Base-by-base conservation (phyloP, 108 stramenopile genomes). In the Skeletonema grethae region DNA sequence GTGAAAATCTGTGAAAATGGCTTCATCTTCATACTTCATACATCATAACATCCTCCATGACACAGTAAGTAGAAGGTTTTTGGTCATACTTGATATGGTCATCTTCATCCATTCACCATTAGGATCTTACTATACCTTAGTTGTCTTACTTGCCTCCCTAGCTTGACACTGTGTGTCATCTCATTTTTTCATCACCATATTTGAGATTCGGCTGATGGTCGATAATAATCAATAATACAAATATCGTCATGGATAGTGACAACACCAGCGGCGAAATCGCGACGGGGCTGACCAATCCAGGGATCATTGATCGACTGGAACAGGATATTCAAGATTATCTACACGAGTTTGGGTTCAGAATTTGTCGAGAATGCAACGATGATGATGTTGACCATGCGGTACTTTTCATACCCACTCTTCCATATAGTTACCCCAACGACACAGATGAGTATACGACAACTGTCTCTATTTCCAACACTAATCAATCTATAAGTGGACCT, bases 221-320 rank as follows among this genome's bases (percentile, higher is more conserved):
- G 12, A 10, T 39, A 39, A 8, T 11, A 39, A 12, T 34, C 0
- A 34, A 34, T 5, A 9, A 38, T 11, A 38, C 11, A 11, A 38
- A 38, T n/a, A 43, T 43, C 41, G 15, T 4, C 41, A n/a, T 43
- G 41, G 15, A 2, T 2, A 43, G n/a, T 15, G 10, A 15, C 41
- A 43, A 43, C 15, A 2, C 13, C 2, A 43, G 3, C 41, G 15
- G n/a, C 41, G 9, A 22, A 20, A 61, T 61, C 9, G 16, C 60
- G n/a, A 80, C 72, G 11, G 46, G 18, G 2, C 25, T 82, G 60
- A 78, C 81, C 48, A 82, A 82, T 35, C 81, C 76, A 5, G 81
- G 81, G 25, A 82, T 82, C 12, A 73, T 77, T 45, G 72, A 77
- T 57, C 35, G 81, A 29, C 46, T 82, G 46, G 65, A 73, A 12